Base-by-base conservation (phyloP, 2,329 filamentous ascomycete species). In the Colletotrichum sansevieriae region DNA sequence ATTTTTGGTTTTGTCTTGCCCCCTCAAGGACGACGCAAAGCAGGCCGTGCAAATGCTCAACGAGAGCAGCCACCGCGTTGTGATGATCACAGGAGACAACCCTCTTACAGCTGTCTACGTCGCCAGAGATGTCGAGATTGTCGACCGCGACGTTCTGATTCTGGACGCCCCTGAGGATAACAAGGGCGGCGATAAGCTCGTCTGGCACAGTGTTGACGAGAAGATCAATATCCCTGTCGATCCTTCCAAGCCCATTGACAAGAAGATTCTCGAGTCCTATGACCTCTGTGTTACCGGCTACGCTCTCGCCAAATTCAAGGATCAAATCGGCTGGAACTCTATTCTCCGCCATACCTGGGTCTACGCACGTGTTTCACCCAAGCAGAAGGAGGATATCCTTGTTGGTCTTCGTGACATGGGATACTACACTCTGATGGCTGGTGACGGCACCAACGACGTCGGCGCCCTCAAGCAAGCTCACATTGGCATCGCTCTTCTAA, bases 11-110 rank as follows among this genome's bases (percentile, higher is more conserved):
- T 85, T 99, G 35, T 95, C 98, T 79, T 98, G 94, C 75, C 96
- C 96, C 5, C 86, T 99, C 65, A 99, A 99, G 82, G 95, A 97
- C 29, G 96, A 99, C 78, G 96, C 96, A 54, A 92, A 97, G 81
- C 91, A 96, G 78, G 91, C 96, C 44, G 93, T 99, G 46, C 93
- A 92, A 72, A 98, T 98, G 94, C 87, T 99, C 74, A 99, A 98
- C 77, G 96, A 99, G 84, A 98, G 95, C 81, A 98, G 95, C 82
- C 96, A 99, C 80, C 93, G 96, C 74, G 94, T 97, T 54, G 92
- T 99, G 74, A 99, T 99, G 96, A 99, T 99, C 73, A 99, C 96
- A 69, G 96, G 96, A 77, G 96, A 99, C 80, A 99, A 99, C 79
- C 95, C 96, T 12, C 87, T 99, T 60, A 99, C 96, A 46, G 96